Base-by-base conservation (phyloP, 805 yeast species). In the Spathaspora boniae region DNA sequence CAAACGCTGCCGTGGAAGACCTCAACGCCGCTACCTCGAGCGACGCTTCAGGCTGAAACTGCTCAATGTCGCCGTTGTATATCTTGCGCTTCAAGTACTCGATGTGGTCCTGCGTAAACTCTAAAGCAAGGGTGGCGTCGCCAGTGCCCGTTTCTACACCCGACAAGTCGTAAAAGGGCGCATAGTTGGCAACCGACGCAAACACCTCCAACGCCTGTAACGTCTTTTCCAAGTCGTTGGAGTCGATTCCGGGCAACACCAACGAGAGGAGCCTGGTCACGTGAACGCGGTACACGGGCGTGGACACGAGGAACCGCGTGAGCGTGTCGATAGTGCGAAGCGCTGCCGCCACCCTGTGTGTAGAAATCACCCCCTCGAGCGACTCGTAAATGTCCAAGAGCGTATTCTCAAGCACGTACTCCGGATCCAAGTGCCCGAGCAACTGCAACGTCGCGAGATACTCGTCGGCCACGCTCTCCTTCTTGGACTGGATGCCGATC, bases 171-270 rank as follows among this genome's bases (percentile, higher is more conserved):
- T 66, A 63, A 42, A 88, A 68, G 1, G 96, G 96, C 2, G 84
- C 74, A 37, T 80, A 82, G 5, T 82, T 67, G 0, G 87, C 80
- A 16, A 82, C 74, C 0, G 86, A 68, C 8, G 86, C 82, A 37
- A 93, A 72, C 14, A 84, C 71, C 39, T 80, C 74, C 26, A 89
- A 60, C 0, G 95, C 74, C 34, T 77, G 72, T 11, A 79, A 68
- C 0, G 96, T 81, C 51, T 89, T 76, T 9, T 68, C 70, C 32
- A 87, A 69, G 56, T 93, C 98, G 53, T 89, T 93, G 0, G 89
- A 76, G 53, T 93, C 98, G 19, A 93, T 78, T 20, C 93, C 96
- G 0, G 88, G 85, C 6, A 88, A 55, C 2, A 81, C 63, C 56
- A 86, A 68, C 18, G 80, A 74, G 26, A 89, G 54, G 11, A 93